Evolutionary conservation across 345 rosid genomes (phyloP).

Genomic region (Schrenkiella parvula): DNA sequence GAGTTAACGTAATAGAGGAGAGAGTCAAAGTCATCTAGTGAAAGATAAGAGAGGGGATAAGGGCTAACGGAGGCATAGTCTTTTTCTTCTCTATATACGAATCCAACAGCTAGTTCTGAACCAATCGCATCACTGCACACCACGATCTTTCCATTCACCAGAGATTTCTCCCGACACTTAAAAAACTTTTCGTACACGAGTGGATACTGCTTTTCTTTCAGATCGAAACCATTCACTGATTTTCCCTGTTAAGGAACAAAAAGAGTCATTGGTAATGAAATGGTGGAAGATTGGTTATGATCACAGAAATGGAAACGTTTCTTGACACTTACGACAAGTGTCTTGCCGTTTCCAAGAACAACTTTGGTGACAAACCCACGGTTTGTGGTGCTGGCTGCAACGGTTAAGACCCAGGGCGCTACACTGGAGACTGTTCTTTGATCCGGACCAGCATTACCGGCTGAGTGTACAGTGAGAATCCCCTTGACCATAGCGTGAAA

Average conservation of each 20-base stretch:
- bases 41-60: constrained; percentile 9
- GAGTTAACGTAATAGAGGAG: constrained; percentile 31
- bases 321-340: too few species aligned
- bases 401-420: too few species aligned
- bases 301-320: too few species aligned
- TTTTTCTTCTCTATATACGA: background rate
- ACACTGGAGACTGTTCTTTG: too few species aligned
- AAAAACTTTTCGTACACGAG: constrained; percentile 30
- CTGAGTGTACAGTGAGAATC: constrained; percentile 37
- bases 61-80: background rate
- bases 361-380: too few species aligned
- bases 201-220: constrained; percentile 28
- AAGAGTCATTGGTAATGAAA: background rate
- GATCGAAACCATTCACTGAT: constrained; percentile 34
- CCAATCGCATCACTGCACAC: fast-evolving
- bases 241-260: constrained; percentile 26
- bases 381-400: too few species aligned
- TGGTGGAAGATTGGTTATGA: background rate
- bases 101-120: constrained; percentile 17
- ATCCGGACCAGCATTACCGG: constrained; percentile 27
- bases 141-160: constrained; percentile 31
- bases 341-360: too few species aligned
- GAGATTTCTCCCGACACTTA: background rate
- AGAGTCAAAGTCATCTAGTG: background rate
- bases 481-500: constrained; percentile 53